Percentiles rank a stretch among this genome's conserved stretches.
Conservation (phyloP, 2,329 filamentous ascomycete species). For the Neofusicoccum cordaticola region DNA sequence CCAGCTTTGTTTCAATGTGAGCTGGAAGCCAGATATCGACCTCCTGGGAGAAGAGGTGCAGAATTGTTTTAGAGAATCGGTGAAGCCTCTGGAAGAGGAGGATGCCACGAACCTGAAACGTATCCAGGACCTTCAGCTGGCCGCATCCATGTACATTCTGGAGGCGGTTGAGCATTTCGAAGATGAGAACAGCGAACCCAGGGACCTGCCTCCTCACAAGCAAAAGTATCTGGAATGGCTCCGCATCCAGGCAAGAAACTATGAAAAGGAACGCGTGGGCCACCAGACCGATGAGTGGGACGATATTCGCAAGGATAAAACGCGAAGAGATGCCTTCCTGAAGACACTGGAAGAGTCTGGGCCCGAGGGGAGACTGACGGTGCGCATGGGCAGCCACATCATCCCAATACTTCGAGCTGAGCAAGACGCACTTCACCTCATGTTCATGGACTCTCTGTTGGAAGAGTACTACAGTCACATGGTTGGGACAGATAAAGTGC, state of each 20-base stretch:
- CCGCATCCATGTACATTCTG: not conserved
- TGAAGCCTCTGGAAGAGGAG: not conserved
- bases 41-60: constrained; percentile 9
- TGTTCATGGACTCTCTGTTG: constrained; percentile 14
- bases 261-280: not conserved
- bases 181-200: not conserved
- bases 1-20: constrained; percentile 12
- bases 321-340: constrained; percentile 1
- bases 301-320: not conserved
- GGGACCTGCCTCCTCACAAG: not conserved
- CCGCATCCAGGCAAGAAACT: not conserved
- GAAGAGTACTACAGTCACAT: constrained; percentile 10
- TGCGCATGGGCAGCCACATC: constrained; percentile 14
- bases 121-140: constrained; percentile 7
- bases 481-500: not conserved
- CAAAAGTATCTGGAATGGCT: constrained; percentile 15
- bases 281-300: constrained; percentile 8
- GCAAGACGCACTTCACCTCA: not conserved
- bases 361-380: not conserved
- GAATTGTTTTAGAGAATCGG: not conserved
- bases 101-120: not conserved
- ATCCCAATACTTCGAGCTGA: constrained; percentile 10
- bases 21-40: constrained; percentile 16
- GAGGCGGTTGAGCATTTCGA: constrained; percentile 1
- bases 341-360: not conserved